Base-by-base conservation (phyloP, 176 grass and related monocot genomes). In the Hsuehochloa calcarea region DNA sequence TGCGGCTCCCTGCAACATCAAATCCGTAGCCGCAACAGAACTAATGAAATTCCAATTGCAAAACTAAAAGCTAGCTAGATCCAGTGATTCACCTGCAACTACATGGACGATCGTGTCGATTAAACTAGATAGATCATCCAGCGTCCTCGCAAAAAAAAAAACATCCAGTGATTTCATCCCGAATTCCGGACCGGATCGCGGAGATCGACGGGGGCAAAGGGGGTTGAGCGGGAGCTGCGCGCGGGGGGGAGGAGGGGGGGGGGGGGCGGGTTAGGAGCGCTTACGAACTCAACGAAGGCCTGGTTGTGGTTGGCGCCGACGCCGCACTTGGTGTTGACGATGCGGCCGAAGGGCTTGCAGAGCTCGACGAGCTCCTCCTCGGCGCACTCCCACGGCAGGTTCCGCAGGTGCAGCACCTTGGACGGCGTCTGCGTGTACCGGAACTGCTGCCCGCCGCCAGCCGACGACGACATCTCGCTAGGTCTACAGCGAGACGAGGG, bases 221-320 rank as follows among this genome's bases (percentile, higher is more conserved):
- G 46, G 61, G 5, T 40, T 62, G 76, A 22, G 52, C 20, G 26
- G 41, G 43, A 6, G 8, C n/a, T n/a, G 76, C 0, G 26, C n/a
- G 19, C 27, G 20, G 39, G 44, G 6, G 9, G 51, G 38, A 38
- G 7, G 50, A 40, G 56, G 45, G 19, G 26, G 22, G 41, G 3
- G 5, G 77, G 22, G 20, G 12, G 7, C 29, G 10, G 4, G 15
- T 34, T 29, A 39, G 10, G 51, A 41, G 58, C 54, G 52, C 83
- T 95, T 90, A 98, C 96, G 75, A 98, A 98, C 73, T 98, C 96
- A 44, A 95, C 91, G 64, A 98, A 93, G 45, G 96, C 96, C 93
- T 98, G 96, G 85, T 98, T 98, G 83, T 78, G 91, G 85, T 98
- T 98, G 83, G 88, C 91, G 37, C 93, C 93, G 56, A 98, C 93